Conservation (phyloP, 2,329 filamentous ascomycete species). For the Orbilia oligospora region DNA sequence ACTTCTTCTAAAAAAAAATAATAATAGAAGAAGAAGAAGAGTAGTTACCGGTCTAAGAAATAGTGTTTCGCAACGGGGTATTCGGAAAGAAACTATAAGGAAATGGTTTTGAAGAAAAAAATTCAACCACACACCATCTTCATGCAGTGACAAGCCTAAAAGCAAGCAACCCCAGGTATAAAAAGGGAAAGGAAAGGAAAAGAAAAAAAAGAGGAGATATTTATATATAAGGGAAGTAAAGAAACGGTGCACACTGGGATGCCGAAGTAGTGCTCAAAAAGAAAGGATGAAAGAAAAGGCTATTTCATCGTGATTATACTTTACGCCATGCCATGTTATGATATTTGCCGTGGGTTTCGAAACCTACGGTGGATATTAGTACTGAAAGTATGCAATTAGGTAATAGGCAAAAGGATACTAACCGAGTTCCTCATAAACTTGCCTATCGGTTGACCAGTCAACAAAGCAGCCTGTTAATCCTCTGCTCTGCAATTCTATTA, state of each 20-base stretch:
- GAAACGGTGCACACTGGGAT: slow-evolving; percentile 24
- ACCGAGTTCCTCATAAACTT: slow-evolving; percentile 58
- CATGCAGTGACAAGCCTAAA: slow-evolving; percentile 45
- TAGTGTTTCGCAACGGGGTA: slow-evolving; percentile 23
- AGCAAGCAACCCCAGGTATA: slow-evolving; percentile 13
- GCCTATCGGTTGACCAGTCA: slow-evolving; percentile 63
- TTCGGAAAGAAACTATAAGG: slow-evolving; percentile 23
- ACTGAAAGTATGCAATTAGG: neutral
- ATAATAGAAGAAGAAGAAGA: slow-evolving; percentile 14
- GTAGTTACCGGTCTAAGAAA: slow-evolving; percentile 25
- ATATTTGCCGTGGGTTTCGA: slow-evolving; percentile 59
- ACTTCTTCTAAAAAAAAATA: slow-evolving; percentile 11
- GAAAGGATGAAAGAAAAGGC: slow-evolving; percentile 4
- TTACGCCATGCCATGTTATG: slow-evolving; percentile 55
- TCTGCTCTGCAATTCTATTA: slow-evolving; percentile 63
- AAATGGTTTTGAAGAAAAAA: slow-evolving; percentile 24
- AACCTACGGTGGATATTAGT: slow-evolving; percentile 29
- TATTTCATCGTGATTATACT: slow-evolving; percentile 24
- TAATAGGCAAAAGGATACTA: neutral
- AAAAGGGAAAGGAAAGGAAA: neutral
- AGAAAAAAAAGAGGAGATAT: neutral
- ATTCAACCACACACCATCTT: slow-evolving; percentile 49
- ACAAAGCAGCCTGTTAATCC: slow-evolving; percentile 64
- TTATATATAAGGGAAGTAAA: slow-evolving; percentile 3
- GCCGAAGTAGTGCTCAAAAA: neutral